Conservation (phyloP, 2,329 filamentous ascomycete genomes). For the Penicillium oxalicum region DNA sequence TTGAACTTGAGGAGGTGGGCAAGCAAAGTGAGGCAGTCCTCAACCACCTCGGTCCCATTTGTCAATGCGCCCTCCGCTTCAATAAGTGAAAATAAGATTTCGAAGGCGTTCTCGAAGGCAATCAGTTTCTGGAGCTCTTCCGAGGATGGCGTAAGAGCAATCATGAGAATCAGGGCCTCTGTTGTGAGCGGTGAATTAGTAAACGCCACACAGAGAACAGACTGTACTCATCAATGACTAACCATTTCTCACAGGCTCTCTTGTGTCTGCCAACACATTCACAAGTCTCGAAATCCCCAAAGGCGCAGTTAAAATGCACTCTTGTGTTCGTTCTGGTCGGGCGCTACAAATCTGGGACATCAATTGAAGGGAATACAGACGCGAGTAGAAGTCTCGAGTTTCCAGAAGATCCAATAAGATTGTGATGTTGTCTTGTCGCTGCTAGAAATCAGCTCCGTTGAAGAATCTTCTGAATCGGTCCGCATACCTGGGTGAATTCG, state of each 20-base stretch:
- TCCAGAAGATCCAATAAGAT: slow-evolving; percentile 85
- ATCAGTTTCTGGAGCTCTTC: slow-evolving; percentile 90
- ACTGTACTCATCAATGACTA: not conserved
- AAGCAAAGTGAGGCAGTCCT: slow-evolving; percentile 86
- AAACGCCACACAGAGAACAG: slow-evolving; percentile 10
- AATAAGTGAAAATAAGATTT: slow-evolving; percentile 76
- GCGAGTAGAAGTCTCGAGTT: slow-evolving; percentile 78
- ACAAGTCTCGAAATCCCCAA: slow-evolving; percentile 84
- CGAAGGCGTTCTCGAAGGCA: slow-evolving; percentile 90
- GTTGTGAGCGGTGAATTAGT: slow-evolving; percentile 6
- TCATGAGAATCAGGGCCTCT: slow-evolving; percentile 80
- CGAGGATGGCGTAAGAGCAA: slow-evolving; percentile 78
- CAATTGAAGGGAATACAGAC: slow-evolving; percentile 84
- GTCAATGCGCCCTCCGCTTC: slow-evolving; percentile 71
- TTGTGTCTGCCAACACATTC: slow-evolving; percentile 71
- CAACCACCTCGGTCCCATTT: slow-evolving; percentile 78
- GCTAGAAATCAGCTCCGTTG: slow-evolving; percentile 45
- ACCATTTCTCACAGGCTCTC: slow-evolving; percentile 80
- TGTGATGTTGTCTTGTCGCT: slow-evolving; percentile 92
- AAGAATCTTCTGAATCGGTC: slow-evolving; percentile 8
- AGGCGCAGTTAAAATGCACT: slow-evolving; percentile 85
- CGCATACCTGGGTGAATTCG: slow-evolving; percentile 80
- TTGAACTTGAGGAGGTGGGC: slow-evolving; percentile 86
- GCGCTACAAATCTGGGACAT: slow-evolving; percentile 79
- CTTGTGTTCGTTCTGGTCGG: slow-evolving; percentile 84